Percentiles rank a stretch among this genome's conserved stretches.
phyloP scores from a whole-genome alignment of 208 protist species.

The Leishmania mexicana region DNA sequence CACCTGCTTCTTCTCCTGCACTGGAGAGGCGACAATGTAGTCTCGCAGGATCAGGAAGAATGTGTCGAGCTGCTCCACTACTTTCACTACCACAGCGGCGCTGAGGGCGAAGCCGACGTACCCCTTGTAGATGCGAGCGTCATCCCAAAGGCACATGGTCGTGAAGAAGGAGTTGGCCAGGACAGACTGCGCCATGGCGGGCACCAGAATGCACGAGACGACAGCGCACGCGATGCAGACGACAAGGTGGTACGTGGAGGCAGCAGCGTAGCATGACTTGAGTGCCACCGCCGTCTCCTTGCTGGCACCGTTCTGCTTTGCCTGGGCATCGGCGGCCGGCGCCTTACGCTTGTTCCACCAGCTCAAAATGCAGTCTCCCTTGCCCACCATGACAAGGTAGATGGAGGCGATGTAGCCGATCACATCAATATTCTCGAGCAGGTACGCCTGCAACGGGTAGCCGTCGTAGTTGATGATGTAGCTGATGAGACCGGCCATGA shows the following conservation, averaged over 20 bases:
- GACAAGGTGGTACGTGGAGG: constrained; percentile 50
- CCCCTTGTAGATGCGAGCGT: constrained; percentile 36
- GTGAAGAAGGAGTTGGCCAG: constrained; percentile 21
- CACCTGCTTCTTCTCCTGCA: constrained; percentile 18
- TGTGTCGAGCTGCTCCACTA: constrained; percentile 73
- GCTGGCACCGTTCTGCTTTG: constrained; percentile 7
- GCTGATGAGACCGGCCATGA: constrained; percentile 25
- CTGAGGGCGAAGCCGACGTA: constrained; percentile 53
- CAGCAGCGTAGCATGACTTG: constrained; percentile 25
- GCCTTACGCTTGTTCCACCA: constrained; percentile 31
- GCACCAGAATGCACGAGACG: constrained; percentile 34
- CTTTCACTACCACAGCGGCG: constrained; percentile 65
- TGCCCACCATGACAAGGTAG: constrained; percentile 71
- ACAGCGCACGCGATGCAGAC: constrained; percentile 33
- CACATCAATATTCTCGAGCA: constrained; percentile 51
- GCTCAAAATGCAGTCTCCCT: constrained; percentile 32
- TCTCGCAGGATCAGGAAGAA: constrained; percentile 82
- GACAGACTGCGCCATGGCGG: constrained; percentile 30
- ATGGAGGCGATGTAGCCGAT: constrained; percentile 46
- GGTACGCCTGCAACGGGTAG: constrained; percentile 37
- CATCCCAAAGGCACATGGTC: constrained; percentile 49
- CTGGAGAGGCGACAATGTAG: constrained; percentile 28
- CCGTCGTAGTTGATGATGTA: constrained; percentile 44
- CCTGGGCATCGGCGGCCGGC: neutral
- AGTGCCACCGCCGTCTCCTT: constrained; percentile 18